Evolutionary conservation across 306 rosid species (phyloP).

Genomic region (Inga oerstediana): DNA sequence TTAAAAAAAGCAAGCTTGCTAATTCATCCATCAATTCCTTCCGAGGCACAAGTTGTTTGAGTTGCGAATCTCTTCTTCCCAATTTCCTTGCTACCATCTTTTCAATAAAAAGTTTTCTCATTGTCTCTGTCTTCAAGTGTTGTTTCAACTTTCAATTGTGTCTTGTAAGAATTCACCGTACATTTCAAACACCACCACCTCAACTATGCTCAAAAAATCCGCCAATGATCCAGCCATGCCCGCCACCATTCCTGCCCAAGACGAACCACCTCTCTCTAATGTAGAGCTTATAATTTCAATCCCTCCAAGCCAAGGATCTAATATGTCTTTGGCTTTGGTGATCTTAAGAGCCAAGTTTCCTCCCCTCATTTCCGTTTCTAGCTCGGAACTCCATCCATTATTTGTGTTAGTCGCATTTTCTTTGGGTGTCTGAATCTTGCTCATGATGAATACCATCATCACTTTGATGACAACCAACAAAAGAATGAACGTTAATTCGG

Average conservation of each 20-base stretch:
- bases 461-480: constrained; percentile 59
- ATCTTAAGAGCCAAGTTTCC: constrained; percentile 44
- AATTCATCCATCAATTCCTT: not conserved
- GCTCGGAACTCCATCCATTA: constrained; percentile 50
- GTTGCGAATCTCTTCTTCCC: constrained; percentile 51
- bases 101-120: constrained; percentile 43
- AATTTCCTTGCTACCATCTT: constrained; percentile 46
- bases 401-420: constrained; percentile 43
- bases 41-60: constrained; percentile 32
- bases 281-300: constrained; percentile 56
- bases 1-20: not conserved
- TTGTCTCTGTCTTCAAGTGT: constrained; percentile 41
- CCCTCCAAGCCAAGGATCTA: constrained; percentile 53
- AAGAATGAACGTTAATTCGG: constrained; percentile 40
- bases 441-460: constrained; percentile 42
- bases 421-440: constrained; percentile 69
- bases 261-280: constrained; percentile 35
- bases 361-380: constrained; percentile 47
- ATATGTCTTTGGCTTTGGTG: constrained; percentile 49
- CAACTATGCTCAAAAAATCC: constrained; percentile 39
- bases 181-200: constrained; percentile 69
- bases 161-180: constrained; percentile 46
- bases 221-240: constrained; percentile 58
- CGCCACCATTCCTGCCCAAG: constrained; percentile 26
- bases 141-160: constrained; percentile 33